Evolutionary conservation across 2,329 filamentous ascomycete genomes (phyloP).

Genomic region (Epichloe coenophiala): DNA sequence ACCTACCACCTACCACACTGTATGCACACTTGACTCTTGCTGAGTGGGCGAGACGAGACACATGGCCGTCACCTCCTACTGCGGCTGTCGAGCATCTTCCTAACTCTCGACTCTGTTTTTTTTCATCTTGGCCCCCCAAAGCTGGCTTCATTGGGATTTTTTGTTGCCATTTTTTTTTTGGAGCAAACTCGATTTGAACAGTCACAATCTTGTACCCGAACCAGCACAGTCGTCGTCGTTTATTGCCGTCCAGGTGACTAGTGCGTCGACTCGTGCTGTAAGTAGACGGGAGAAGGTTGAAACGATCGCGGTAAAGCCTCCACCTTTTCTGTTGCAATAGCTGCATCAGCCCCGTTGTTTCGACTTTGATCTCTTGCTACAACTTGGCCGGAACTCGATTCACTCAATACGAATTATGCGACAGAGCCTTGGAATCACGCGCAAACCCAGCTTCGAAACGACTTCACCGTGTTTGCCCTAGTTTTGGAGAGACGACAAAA

Average conservation of each 20-base stretch:
- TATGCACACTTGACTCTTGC: too few species aligned
- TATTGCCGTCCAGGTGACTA: not conserved
- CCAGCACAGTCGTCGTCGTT: not conserved
- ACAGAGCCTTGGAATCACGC: not conserved
- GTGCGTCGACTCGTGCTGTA: not conserved
- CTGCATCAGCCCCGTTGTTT: conserved; percentile 5
- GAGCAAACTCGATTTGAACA: not conserved
- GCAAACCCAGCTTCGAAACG: not conserved
- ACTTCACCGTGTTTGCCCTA: not conserved
- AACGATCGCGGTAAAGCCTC: conserved; percentile 1
- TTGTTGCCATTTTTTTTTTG: not conserved
- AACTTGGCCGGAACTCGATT: not conserved
- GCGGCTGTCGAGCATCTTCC: conserved; percentile 11
- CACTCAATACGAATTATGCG: not conserved
- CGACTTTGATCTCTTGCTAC: not conserved
- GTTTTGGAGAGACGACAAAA: not conserved
- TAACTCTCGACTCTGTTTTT: conserved; percentile 1
- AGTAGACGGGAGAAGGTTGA: not conserved
- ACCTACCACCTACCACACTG: too few species aligned
- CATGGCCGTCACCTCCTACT: conserved; percentile 15
- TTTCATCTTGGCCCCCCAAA: not conserved
- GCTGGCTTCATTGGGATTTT: not conserved
- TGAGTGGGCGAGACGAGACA: conserved; percentile 13
- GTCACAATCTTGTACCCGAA: too few species aligned
- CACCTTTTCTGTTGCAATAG: conserved; percentile 5